phyloP scores from a whole-genome alignment of 2,329 filamentous ascomycete genomes.

The Fusarium solani-melongenae region DNA sequence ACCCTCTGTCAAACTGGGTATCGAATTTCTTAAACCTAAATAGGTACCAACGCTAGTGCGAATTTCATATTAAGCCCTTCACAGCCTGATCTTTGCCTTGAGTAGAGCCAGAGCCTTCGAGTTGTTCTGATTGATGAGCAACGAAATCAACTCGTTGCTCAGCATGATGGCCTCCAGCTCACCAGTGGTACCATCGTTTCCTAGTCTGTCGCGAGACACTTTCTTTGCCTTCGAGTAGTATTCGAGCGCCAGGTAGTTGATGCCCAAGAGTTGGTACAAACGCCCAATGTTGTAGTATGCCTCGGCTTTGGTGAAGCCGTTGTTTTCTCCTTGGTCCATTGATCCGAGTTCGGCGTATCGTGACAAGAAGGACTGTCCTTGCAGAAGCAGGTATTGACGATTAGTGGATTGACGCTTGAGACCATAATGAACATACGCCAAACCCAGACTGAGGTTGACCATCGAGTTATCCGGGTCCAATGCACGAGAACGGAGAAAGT shows the following conservation, averaged over 20 bases:
- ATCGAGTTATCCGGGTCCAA: slow-evolving; percentile 81
- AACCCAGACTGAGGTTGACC: slow-evolving; percentile 82
- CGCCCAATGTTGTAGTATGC: slow-evolving; percentile 54
- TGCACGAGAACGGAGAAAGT: slow-evolving; percentile 82
- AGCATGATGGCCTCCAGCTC: slow-evolving; percentile 47
- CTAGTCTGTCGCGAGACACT: background rate
- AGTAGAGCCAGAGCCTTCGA: slow-evolving; percentile 42
- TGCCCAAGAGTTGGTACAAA: slow-evolving; percentile 51
- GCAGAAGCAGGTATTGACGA: slow-evolving; percentile 85
- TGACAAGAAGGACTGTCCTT: slow-evolving; percentile 83
- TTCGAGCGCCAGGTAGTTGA: slow-evolving; percentile 69
- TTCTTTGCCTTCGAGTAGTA: slow-evolving; percentile 68
- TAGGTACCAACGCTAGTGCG: background rate
- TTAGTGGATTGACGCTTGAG: slow-evolving; percentile 93
- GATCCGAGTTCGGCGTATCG: slow-evolving; percentile 44
- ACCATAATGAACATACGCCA: slow-evolving; percentile 88
- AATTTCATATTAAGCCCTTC: background rate
- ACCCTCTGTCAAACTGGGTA: background rate
- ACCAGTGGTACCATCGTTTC: slow-evolving; percentile 1
- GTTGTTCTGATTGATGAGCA: slow-evolving; percentile 46
- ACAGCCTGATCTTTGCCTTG: slow-evolving; percentile 43
- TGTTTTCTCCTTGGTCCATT: background rate
- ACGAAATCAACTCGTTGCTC: slow-evolving; percentile 48
- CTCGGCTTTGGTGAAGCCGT: slow-evolving; percentile 41
- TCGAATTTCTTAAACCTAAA: background rate